phyloP scores from a whole-genome alignment of 176 grass and related monocot species.

The Saccharum spontaneum region DNA sequence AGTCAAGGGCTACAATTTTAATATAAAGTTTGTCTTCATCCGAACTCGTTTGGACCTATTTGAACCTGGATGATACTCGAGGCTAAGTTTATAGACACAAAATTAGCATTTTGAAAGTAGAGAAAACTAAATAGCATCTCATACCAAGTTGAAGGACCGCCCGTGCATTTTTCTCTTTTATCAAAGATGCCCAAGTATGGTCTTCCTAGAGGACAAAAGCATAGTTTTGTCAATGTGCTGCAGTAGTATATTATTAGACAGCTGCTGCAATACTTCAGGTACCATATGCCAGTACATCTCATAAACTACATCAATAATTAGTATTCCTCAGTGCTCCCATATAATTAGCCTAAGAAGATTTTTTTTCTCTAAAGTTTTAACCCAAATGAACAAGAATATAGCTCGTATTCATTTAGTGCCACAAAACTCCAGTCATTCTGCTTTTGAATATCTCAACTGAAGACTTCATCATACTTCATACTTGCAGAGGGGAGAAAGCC shows the following conservation, averaged over 20 bases:
- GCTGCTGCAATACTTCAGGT: not conserved
- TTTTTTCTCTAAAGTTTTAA: not conserved
- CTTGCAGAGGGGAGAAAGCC: slow-evolving; percentile 59
- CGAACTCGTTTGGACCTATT: no score
- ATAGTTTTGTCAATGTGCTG: not conserved
- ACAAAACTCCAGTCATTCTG: not conserved
- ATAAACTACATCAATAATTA: not conserved
- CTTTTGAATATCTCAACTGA: not conserved
- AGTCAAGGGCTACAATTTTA: no score
- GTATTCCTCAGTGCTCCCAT: not conserved
- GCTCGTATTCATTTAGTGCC: not conserved
- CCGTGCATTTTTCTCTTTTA: no score
- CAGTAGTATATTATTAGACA: not conserved
- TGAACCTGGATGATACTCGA: no score
- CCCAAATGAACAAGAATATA: not conserved
- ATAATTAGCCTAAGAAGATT: not conserved
- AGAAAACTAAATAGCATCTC: no score
- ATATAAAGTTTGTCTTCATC: no score
- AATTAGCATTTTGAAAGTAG: no score
- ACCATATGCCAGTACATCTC: not conserved
- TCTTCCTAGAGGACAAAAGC: not conserved
- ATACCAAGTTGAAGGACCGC: no score
- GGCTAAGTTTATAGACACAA: no score
- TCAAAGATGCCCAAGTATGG: not conserved
- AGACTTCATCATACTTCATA: not conserved